Conservation (phyloP, 2,329 filamentous ascomycete species). For the Orbilia quercus region DNA sequence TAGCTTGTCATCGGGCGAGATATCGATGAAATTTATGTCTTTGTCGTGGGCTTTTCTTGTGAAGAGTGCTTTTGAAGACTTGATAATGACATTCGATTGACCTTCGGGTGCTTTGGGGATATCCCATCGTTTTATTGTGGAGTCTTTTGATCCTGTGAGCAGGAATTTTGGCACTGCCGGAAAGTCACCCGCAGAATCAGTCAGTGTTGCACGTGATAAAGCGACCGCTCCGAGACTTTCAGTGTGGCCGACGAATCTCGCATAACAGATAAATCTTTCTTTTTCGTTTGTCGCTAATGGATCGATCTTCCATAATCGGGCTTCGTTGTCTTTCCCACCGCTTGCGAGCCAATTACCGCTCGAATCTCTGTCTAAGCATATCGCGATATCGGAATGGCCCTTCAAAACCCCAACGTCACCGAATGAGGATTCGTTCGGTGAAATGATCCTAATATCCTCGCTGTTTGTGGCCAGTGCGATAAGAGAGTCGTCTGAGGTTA, state of each 20-base stretch:
- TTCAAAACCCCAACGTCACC: slow-evolving; percentile 87
- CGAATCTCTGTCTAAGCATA: slow-evolving; percentile 93
- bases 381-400: slow-evolving; percentile 94
- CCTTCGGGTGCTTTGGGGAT: slow-evolving; percentile 69
- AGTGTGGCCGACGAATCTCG: slow-evolving; percentile 87
- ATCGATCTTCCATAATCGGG: slow-evolving; percentile 90
- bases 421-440: slow-evolving; percentile 71
- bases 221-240: slow-evolving; percentile 92
- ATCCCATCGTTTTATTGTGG: slow-evolving; percentile 95
- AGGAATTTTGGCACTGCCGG: slow-evolving; percentile 84
- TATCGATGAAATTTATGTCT: slow-evolving; percentile 94
- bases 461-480: slow-evolving; percentile 94
- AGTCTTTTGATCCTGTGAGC: slow-evolving; percentile 92
- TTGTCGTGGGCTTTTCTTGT: slow-evolving; percentile 98
- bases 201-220: slow-evolving; percentile 77
- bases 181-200: slow-evolving; percentile 76
- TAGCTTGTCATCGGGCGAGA: slow-evolving; percentile 77
- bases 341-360: slow-evolving; percentile 97
- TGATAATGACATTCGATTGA: slow-evolving; percentile 60
- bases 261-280: slow-evolving; percentile 80
- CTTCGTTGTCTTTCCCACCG: slow-evolving; percentile 95
- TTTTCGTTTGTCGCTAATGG: slow-evolving; percentile 66
- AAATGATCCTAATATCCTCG: slow-evolving; percentile 89
- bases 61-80: slow-evolving; percentile 73
- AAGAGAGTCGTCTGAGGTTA: slow-evolving; percentile 81